These are phyloP conservation scores for Annulohypoxylon bovei DNA, from an alignment of 495 filamentous ascomycete species.

Conservation along the genomic window DNA sequence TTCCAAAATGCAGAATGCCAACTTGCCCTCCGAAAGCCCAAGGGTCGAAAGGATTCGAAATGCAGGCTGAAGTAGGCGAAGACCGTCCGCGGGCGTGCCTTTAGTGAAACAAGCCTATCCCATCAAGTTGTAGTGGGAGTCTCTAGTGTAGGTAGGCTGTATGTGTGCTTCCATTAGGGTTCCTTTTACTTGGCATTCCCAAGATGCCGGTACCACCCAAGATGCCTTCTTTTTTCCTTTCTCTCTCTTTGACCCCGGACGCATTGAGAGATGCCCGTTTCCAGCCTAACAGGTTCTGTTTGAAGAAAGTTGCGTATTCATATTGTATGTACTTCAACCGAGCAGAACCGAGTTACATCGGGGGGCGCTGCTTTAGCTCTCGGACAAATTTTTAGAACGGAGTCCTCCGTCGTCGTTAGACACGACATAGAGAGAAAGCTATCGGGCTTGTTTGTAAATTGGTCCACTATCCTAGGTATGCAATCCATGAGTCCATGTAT, in stretches of 20 bases:
- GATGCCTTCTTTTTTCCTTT: conserved; percentile 30
- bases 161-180: conserved; percentile 37
- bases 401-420: conserved; percentile 21
- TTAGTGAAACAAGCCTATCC: conserved; percentile 9
- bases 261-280: conserved; percentile 36
- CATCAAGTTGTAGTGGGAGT: conserved; percentile 9
- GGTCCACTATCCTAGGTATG: conserved; percentile 23
- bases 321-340: conserved; percentile 26
- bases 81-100: conserved; percentile 15
- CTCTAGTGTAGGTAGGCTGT: neutral
- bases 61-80: conserved; percentile 19
- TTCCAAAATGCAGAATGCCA: conserved; percentile 36
- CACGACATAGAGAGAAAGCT: neutral
- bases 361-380: conserved; percentile 40
- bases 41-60: conserved; percentile 24
- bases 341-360: conserved; percentile 36
- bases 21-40: conserved; percentile 2
- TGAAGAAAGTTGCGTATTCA: conserved; percentile 33
- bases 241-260: conserved; percentile 27
- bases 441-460: conserved; percentile 30
- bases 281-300: conserved; percentile 37
- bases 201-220: conserved; percentile 43
- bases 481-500: conserved; percentile 11
- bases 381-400: conserved; percentile 28
- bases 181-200: conserved; percentile 44